phyloP scores from a whole-genome alignment of 306 rosid species.

The Betula pendula region DNA sequence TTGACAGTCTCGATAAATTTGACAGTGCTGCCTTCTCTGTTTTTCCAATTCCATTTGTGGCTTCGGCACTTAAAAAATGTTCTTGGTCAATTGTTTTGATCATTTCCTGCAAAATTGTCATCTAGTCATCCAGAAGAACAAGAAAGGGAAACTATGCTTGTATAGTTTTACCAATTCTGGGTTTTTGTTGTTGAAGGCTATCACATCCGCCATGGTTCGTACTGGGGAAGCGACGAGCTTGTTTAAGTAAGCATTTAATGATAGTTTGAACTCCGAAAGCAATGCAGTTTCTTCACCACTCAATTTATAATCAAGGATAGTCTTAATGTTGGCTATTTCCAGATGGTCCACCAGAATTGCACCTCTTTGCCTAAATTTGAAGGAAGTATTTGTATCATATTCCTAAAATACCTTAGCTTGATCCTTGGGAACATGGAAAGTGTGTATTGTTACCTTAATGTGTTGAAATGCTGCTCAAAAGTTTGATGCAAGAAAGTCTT shows the following conservation, averaged over 20 bases:
- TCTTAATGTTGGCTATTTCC: slow-evolving; percentile 31
- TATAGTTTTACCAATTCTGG: slow-evolving; percentile 35
- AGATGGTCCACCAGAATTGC: slow-evolving; percentile 51
- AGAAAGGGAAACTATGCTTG: background rate
- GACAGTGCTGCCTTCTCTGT: slow-evolving; percentile 21
- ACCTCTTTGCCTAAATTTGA: slow-evolving; percentile 45
- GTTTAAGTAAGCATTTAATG: slow-evolving; percentile 49
- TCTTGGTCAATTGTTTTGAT: slow-evolving; percentile 24
- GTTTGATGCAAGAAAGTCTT: slow-evolving; percentile 27
- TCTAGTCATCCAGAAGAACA: background rate
- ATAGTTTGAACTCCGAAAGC: slow-evolving; percentile 46
- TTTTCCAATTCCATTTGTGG: slow-evolving; percentile 34
- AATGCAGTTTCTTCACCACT: slow-evolving; percentile 37
- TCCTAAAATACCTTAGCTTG: background rate
- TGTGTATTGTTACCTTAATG: slow-evolving; percentile 52
- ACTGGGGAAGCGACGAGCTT: slow-evolving; percentile 46
- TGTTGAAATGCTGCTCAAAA: slow-evolving; percentile 38
- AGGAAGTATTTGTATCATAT: background rate
- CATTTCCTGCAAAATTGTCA: slow-evolving; percentile 16
- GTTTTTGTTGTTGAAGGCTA: slow-evolving; percentile 50
- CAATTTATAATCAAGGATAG: slow-evolving; percentile 14
- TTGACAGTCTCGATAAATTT: slow-evolving; percentile 22
- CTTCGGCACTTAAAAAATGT: slow-evolving; percentile 29
- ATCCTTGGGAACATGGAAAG: background rate
- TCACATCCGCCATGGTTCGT: slow-evolving; percentile 49